Evolutionary conservation across 2,329 filamentous ascomycete species (phyloP).

Genomic region (Colletotrichum musicola): DNA sequence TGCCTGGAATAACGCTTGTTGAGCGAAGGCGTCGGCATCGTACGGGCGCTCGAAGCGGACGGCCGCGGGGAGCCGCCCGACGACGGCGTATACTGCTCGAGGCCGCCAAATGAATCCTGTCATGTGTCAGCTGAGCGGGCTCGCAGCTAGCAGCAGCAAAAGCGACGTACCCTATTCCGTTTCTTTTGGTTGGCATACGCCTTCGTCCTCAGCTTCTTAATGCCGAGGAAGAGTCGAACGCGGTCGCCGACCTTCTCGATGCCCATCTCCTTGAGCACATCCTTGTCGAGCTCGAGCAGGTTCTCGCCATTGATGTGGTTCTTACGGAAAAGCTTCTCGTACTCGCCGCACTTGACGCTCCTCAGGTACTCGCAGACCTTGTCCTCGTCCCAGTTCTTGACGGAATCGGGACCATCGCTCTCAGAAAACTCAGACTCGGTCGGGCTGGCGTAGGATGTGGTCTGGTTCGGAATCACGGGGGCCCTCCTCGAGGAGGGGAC

Average conservation of each 20-base stretch:
- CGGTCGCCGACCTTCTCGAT: constrained; percentile 98
- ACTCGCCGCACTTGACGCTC: constrained; percentile 93
- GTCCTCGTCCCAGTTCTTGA: constrained; percentile 91
- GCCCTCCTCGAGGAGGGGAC: constrained; percentile 66
- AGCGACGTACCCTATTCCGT: constrained; percentile 79
- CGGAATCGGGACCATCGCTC: constrained; percentile 78
- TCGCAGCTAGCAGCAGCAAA: neutral
- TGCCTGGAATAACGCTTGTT: constrained; percentile 76
- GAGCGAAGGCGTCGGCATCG: constrained; percentile 54
- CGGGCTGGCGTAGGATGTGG: constrained; percentile 79
- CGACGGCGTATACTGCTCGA: constrained; percentile 76
- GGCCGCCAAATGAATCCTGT: constrained; percentile 85
- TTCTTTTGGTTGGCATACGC: constrained; percentile 83
- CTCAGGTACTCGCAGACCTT: constrained; percentile 91
- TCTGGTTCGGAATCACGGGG: constrained; percentile 60
- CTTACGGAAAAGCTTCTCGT: constrained; percentile 87
- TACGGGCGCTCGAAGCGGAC: constrained; percentile 62
- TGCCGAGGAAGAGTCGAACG: constrained; percentile 88
- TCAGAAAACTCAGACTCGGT: constrained; percentile 96
- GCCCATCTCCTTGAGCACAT: constrained; percentile 96
- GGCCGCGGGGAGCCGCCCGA: constrained; percentile 73
- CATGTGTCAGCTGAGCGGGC: constrained; percentile 1
- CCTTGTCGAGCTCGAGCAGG: constrained; percentile 95
- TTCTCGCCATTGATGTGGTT: constrained; percentile 99
- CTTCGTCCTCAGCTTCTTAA: constrained; percentile 85